phyloP scores from a whole-genome alignment of 2,329 filamentous ascomycete genomes.

The Phialophora verrucosa region DNA sequence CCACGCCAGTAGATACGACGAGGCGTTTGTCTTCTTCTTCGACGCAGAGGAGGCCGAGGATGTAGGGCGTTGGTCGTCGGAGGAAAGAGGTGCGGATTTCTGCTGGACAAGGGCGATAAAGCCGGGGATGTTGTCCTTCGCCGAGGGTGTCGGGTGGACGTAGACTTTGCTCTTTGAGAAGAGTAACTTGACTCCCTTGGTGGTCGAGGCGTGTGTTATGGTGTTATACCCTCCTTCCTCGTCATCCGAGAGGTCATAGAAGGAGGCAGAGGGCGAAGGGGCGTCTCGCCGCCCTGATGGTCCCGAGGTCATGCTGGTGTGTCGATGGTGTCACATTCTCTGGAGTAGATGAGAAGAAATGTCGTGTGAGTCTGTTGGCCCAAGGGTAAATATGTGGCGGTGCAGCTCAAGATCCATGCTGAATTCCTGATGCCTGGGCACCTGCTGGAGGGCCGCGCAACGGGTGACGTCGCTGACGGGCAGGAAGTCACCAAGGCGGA shows the following conservation, averaged over 20 bases:
- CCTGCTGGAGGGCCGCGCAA: slow-evolving; percentile 1
- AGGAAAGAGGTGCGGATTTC: slow-evolving; percentile 57
- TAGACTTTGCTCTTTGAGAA: slow-evolving; percentile 99
- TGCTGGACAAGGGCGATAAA: slow-evolving; percentile 94
- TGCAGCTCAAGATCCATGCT: not conserved
- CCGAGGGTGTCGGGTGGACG: slow-evolving; percentile 88
- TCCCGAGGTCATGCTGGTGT: slow-evolving; percentile 24
- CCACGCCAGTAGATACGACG: slow-evolving; percentile 87
- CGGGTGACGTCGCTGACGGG: slow-evolving; percentile 20
- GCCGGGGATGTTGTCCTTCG: slow-evolving; percentile 94
- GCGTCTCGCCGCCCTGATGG: slow-evolving; percentile 38
- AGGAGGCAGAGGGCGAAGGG: slow-evolving; percentile 81
- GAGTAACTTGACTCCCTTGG: slow-evolving; percentile 86
- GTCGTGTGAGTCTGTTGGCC: not conserved
- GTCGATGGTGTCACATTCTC: not conserved
- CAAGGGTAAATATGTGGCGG: slow-evolving; percentile 11
- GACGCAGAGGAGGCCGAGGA: slow-evolving; percentile 49
- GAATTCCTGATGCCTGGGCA: slow-evolving; percentile 36
- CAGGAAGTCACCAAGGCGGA: not conserved
- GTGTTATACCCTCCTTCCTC: slow-evolving; percentile 96
- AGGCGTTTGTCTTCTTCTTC: slow-evolving; percentile 53
- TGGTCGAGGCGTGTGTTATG: slow-evolving; percentile 77
- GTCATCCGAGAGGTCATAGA: slow-evolving; percentile 95
- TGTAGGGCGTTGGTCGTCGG: slow-evolving; percentile 44
- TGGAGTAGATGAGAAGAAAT: not conserved